phyloP scores from a whole-genome alignment of 2,329 filamentous ascomycete species.

The Ophiostoma perfectum region DNA sequence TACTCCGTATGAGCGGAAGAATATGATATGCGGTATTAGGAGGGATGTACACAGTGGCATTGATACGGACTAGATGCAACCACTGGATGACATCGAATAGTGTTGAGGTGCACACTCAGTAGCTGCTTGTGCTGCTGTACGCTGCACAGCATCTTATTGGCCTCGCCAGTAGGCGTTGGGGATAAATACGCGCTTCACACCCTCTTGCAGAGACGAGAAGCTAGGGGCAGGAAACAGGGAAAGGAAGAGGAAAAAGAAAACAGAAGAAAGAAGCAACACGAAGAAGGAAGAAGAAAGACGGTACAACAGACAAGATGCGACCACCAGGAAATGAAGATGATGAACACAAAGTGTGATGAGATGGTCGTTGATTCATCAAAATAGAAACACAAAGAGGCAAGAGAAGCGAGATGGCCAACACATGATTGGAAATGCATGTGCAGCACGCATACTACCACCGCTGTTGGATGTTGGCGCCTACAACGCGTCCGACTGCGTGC shows the following conservation, averaged over 20 bases:
- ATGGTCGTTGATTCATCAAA: not conserved
- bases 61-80: no score
- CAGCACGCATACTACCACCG: not conserved
- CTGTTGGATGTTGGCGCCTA: not conserved
- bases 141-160: no score
- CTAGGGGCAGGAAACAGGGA: not conserved
- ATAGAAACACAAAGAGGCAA: not conserved
- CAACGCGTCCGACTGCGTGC: not conserved
- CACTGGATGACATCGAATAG: no score
- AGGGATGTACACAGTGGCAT: no score
- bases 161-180: not conserved
- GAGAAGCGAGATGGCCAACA: conserved; percentile 8
- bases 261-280: not conserved
- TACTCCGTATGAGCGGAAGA: not conserved
- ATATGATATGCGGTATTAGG: not conserved
- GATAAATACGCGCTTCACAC: conserved; percentile 1
- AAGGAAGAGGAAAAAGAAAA: not conserved
- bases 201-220: not conserved
- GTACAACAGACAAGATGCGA: not conserved
- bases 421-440: not conserved
- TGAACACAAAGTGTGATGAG: not conserved
- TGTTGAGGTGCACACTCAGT: no score
- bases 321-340: not conserved
- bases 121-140: no score
- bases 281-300: not conserved